Evolutionary conservation across 257 asterid species (phyloP).

Genomic region (Anisodus tanguticus): DNA sequence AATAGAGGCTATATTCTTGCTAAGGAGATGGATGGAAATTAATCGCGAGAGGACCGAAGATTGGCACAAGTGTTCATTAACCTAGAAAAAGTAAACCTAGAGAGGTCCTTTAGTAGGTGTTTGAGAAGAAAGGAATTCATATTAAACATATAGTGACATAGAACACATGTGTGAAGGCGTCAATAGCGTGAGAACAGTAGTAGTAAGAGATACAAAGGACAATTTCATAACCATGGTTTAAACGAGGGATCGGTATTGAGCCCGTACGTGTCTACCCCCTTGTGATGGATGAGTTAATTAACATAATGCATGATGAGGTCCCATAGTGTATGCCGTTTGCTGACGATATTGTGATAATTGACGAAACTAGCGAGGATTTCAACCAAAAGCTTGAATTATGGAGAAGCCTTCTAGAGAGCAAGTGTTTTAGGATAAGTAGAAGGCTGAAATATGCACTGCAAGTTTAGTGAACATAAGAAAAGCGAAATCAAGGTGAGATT

Average conservation of each 20-base stretch:
- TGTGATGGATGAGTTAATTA: background rate
- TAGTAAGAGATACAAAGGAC: background rate
- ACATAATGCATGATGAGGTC: background rate
- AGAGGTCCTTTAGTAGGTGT: background rate
- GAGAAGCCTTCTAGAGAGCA: too few species aligned
- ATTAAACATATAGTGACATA: background rate
- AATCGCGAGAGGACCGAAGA: background rate
- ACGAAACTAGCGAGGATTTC: too few species aligned
- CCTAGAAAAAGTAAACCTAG: background rate
- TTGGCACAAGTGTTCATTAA: background rate
- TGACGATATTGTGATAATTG: too few species aligned
- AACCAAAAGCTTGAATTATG: too few species aligned
- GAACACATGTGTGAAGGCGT: background rate
- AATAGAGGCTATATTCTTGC: background rate
- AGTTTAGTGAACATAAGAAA: too few species aligned
- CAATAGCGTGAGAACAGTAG: background rate
- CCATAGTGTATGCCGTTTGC: too few species aligned
- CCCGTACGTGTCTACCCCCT: background rate
- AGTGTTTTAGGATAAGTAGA: too few species aligned
- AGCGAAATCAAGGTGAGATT: too few species aligned
- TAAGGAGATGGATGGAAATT: background rate
- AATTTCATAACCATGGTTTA: background rate
- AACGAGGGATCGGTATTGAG: background rate
- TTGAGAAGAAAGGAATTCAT: background rate
- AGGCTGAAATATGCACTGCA: too few species aligned